Evolutionary conservation across 108 stramenopile genomes (phyloP), one percentile per base, ranked within the genome.

Genomic region (Pseudonitzschia multiseries): DNA sequence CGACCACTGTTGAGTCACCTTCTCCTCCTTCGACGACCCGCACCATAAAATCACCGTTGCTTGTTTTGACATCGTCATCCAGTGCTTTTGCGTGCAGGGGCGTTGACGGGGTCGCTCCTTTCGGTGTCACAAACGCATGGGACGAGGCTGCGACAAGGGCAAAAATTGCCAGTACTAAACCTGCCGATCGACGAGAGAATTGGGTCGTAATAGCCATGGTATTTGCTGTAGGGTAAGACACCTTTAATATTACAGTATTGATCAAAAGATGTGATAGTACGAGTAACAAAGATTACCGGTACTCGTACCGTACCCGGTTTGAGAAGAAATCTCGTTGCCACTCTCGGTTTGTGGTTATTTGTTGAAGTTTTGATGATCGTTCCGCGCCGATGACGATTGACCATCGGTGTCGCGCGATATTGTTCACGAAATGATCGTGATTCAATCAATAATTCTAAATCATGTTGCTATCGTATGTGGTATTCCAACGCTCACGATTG

Each of bases 1-100:
- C 68, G 40, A 80, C 57, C 27, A 80, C 74, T 9, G 65, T 65
- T 40, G 67, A 44, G 71, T 80, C 79, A 12, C 75, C 64, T 69
- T 77, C 70, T 41, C 69, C 70, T 40, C 77, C 77, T 4, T 54
- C 43, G 31, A 75, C 74, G 24, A 59, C 66, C 63, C 61, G 60
- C 24, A 73, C 72, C 9, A 42, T 64, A 28, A 61, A 64, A 67
- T 41, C 46, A 41, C 22, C 18, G 28, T 28, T 67, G 66, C 66
- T 50, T 3, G 13, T 44, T 10, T 13, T 22, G 64, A 65, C 22
- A 20, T 24, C 24, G 64, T 21, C 18, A 36, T 65, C 31, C 40
- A 36, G 18, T 0, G 66, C 40, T 50, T 36, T 14, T 22, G 46
- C 27, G 28, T 31, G 20, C 14, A 48, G 2, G 17, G 46, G 8